Conservation (phyloP, 805 yeast genomes). For the Candida wancherniae region DNA sequence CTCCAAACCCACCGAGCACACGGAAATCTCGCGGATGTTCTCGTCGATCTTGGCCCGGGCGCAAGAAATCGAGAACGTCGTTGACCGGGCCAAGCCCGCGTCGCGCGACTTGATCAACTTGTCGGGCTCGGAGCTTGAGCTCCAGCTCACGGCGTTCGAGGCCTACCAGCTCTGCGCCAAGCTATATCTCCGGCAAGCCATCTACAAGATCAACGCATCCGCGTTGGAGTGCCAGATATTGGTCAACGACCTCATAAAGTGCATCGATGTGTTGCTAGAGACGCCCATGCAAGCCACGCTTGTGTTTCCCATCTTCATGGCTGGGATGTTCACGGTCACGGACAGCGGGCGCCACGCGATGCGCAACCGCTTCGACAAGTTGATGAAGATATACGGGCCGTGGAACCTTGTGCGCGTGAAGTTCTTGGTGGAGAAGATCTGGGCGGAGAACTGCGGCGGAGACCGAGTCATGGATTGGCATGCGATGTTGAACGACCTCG, state of each 20-base stretch:
- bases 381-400: constrained; percentile 61
- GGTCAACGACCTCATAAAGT: constrained; percentile 47
- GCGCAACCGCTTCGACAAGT: constrained; percentile 47
- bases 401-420: constrained; percentile 51
- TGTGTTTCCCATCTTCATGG: constrained; percentile 73
- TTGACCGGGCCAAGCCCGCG: constrained; percentile 51
- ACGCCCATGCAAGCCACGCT: constrained; percentile 66
- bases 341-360: constrained; percentile 49
- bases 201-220: constrained; percentile 55
- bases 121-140: constrained; percentile 49
- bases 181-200: constrained; percentile 63
- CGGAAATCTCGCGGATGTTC: constrained; percentile 15
- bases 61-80: constrained; percentile 41
- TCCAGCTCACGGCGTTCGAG: constrained; percentile 68
- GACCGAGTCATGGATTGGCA: constrained; percentile 69
- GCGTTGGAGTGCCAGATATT: constrained; percentile 60
- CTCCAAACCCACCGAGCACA: constrained; percentile 1
- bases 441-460: constrained; percentile 49
- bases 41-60: constrained; percentile 27
- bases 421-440: constrained; percentile 42
- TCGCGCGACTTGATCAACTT: constrained; percentile 39
- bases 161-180: constrained; percentile 65
- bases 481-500: constrained; percentile 55
- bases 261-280: constrained; percentile 58
- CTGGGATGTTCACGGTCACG: constrained; percentile 63